Percentiles rank a stretch among this genome's conserved stretches.
Evolutionary conservation across 306 rosid genomes (phyloP).

Genomic region (Albizia julibrissin): DNA sequence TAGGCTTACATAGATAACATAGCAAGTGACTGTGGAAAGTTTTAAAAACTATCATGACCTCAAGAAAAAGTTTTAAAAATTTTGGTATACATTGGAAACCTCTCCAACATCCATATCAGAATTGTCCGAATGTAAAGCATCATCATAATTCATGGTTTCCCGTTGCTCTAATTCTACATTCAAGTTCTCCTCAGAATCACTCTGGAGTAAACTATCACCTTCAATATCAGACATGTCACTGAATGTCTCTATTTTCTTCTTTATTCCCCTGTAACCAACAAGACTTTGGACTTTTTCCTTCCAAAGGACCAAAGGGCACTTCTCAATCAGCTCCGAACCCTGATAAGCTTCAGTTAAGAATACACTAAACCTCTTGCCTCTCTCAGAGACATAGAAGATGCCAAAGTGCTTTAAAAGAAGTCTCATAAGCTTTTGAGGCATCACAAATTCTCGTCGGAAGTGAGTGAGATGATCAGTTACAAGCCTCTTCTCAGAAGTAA

Average conservation of each 20-base stretch:
- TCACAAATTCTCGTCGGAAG: conserved; percentile 73
- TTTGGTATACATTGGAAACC: conserved; percentile 42
- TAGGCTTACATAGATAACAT: no score
- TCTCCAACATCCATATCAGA: conserved; percentile 68
- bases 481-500: conserved; percentile 81
- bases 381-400: conserved; percentile 86
- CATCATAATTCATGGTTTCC: conserved; percentile 39
- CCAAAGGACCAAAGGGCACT: conserved; percentile 71
- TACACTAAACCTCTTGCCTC: conserved; percentile 89
- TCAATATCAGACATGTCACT: conserved; percentile 66
- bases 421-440: conserved; percentile 96
- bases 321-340: conserved; percentile 69
- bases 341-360: conserved; percentile 80
- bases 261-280: conserved; percentile 56
- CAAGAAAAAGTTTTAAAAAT: conserved; percentile 15
- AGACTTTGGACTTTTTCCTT: conserved; percentile 59
- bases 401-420: conserved; percentile 85
- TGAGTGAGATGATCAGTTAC: conserved; percentile 93
- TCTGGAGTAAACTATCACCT: conserved; percentile 34
- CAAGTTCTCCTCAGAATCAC: conserved; percentile 45
- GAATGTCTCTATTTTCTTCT: conserved; percentile 55
- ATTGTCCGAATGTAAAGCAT: conserved; percentile 35
- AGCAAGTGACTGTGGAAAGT: neutral
- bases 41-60: conserved; percentile 2
- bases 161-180: conserved; percentile 41